Conservation (phyloP, 768 basidiomycete species). For the Tephrocybe sp. region DNA sequence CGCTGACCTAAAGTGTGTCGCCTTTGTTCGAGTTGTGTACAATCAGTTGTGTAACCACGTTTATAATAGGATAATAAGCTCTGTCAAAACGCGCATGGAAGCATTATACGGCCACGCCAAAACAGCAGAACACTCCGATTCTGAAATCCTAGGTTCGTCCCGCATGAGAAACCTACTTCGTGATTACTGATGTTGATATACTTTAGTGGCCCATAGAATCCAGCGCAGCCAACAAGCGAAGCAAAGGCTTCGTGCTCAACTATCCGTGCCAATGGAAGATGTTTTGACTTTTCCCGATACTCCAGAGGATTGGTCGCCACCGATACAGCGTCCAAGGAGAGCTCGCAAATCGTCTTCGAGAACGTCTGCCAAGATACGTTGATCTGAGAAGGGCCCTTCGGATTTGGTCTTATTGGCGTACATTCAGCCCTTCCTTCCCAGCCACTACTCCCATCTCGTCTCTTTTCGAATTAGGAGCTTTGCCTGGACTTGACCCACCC, state of each 20-base stretch:
- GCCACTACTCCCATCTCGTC: too few relatives aligned
- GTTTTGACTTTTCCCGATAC: slow-evolving; percentile 8
- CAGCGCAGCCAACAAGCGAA: slow-evolving; percentile 10
- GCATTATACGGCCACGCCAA: slow-evolving; percentile 5
- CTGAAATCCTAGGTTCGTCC: slow-evolving; percentile 15
- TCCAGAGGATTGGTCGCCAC: slow-evolving; percentile 2
- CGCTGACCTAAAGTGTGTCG: slow-evolving; percentile 37
- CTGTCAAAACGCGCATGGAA: slow-evolving; percentile 21
- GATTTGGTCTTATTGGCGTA: too few relatives aligned
- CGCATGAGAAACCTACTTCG: neutral
- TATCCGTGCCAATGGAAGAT: slow-evolving; percentile 6
- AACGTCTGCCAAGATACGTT: neutral
- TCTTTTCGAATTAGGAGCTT: too few relatives aligned
- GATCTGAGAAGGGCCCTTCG: neutral
- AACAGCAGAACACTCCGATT: neutral
- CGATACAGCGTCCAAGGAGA: neutral
- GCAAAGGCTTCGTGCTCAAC: slow-evolving; percentile 7
- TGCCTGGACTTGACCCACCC: too few relatives aligned
- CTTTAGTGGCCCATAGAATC: slow-evolving; percentile 11
- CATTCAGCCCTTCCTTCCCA: neutral
- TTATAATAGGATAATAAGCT: slow-evolving; percentile 19
- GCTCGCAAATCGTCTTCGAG: neutral
- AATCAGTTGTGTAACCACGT: slow-evolving; percentile 3
- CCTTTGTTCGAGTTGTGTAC: neutral
- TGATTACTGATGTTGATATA: slow-evolving; percentile 7